Percentiles rank a stretch among this genome's conserved stretches.
Evolutionary conservation across 1,284 basidiomycete species (phyloP).

Genomic region (Cystobasidiaceae sp.): DNA sequence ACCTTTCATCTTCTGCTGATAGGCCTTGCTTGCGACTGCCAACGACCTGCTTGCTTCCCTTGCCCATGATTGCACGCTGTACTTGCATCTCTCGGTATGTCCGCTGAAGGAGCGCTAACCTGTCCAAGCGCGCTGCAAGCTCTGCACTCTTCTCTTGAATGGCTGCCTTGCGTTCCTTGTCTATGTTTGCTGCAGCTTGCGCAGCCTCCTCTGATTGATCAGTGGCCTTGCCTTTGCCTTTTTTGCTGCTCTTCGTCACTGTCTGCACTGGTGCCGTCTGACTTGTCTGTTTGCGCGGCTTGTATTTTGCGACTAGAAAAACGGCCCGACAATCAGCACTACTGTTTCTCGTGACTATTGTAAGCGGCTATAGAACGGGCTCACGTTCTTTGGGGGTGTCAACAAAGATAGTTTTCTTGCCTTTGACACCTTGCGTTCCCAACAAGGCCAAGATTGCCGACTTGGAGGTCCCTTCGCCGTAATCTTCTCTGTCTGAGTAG

Average conservation of each 20-base stretch:
- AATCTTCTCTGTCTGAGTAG: slow-evolving; percentile 1
- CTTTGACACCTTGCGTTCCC: slow-evolving; percentile 4
- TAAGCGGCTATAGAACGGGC: not conserved
- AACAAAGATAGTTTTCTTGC: slow-evolving; percentile 29
- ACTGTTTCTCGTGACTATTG: not conserved
- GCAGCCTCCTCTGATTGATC: not conserved
- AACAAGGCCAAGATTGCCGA: slow-evolving; percentile 19
- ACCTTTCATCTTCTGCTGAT: slow-evolving; percentile 50
- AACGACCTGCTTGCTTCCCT: slow-evolving; percentile 65
- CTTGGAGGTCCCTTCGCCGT: slow-evolving; percentile 28
- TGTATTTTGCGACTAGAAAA: slow-evolving; percentile 8
- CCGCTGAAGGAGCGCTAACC: slow-evolving; percentile 69
- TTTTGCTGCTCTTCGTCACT: not conserved
- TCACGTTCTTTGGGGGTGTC: slow-evolving; percentile 20
- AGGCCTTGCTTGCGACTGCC: slow-evolving; percentile 55
- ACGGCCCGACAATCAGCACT: no score
- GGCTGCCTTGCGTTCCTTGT: slow-evolving; percentile 43
- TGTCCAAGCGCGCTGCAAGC: slow-evolving; percentile 66
- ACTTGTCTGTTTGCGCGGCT: slow-evolving; percentile 4
- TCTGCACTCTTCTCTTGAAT: slow-evolving; percentile 64
- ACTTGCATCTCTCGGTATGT: slow-evolving; percentile 74
- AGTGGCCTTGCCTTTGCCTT: slow-evolving; percentile 24
- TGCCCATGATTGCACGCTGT: slow-evolving; percentile 74
- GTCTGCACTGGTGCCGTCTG: not conserved
- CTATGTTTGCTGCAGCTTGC: not conserved